Evolutionary conservation across 2,329 filamentous ascomycete genomes (phyloP).

Genomic region (Colletotrichum lentis): DNA sequence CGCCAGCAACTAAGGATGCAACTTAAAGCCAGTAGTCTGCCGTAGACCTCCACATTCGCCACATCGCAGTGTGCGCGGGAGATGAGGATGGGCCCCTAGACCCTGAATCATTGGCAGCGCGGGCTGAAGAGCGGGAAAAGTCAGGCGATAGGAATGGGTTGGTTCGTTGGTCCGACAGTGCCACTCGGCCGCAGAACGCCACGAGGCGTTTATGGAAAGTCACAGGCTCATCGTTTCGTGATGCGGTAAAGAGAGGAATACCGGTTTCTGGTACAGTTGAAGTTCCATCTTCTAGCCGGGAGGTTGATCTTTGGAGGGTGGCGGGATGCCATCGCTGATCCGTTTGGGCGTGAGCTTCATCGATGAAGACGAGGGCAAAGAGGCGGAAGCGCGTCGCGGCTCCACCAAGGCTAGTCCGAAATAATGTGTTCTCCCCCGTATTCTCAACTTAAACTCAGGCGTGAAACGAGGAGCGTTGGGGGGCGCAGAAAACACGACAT

Average conservation of each 20-base stretch:
- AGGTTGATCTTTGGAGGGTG: not conserved
- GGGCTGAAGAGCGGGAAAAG: conserved; percentile 6
- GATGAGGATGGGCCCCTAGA: not conserved
- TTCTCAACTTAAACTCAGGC: not conserved
- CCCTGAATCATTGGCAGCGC: not conserved
- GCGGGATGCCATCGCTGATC: not conserved
- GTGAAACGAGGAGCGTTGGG: conserved; percentile 17
- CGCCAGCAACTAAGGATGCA: not conserved
- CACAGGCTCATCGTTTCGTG: not conserved
- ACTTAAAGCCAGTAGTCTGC: conserved; percentile 3
- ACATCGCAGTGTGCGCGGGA: not conserved
- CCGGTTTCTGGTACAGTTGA: too few species aligned
- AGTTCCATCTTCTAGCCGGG: too few species aligned
- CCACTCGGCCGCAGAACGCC: not conserved
- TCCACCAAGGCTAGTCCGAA: not conserved
- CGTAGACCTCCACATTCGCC: conserved; percentile 17
- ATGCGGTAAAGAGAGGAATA: too few species aligned
- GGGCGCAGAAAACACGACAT: conserved; percentile 4
- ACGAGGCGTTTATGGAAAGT: not conserved
- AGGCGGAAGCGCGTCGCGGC: not conserved
- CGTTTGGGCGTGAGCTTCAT: not conserved
- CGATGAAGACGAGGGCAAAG: not conserved
- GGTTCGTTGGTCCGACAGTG: not conserved
- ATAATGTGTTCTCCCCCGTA: not conserved
- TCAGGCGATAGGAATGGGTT: conserved; percentile 9